These are phyloP conservation scores for Fusarium domesticum DNA, from an alignment of 2,329 filamentous ascomycete genomes.

Conservation along the genomic window DNA sequence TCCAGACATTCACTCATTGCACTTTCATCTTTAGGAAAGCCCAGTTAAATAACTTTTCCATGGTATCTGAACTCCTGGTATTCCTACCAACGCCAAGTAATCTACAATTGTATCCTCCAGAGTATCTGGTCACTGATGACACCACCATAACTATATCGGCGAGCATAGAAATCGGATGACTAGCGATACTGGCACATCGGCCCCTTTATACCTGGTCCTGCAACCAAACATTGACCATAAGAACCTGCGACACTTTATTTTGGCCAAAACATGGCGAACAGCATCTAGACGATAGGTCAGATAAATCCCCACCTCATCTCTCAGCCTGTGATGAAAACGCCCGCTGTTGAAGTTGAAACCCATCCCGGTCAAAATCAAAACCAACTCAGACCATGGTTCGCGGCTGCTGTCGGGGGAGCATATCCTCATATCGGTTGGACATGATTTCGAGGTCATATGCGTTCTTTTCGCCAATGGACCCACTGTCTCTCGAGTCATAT, in stretches of 20 bases:
- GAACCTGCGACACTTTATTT: too few species aligned
- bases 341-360: neutral
- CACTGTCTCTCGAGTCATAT: conserved; percentile 37
- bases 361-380: neutral
- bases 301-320: neutral
- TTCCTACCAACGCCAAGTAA: neutral
- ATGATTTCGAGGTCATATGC: conserved; percentile 49
- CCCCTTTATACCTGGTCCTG: too few species aligned
- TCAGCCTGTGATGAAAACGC: neutral
- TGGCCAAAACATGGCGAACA: too few species aligned
- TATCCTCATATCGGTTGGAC: conserved; percentile 56
- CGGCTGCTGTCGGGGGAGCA: conserved; percentile 52
- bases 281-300: too few species aligned
- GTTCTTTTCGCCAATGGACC: conserved; percentile 37
- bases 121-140: neutral
- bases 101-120: neutral
- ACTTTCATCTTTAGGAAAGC: neutral
- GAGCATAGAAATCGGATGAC: neutral
- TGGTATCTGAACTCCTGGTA: neutral
- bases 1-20: too few species aligned
- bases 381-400: conserved; percentile 39
- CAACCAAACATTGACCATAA: too few species aligned
- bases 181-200: neutral
- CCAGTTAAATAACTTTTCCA: neutral
- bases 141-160: neutral